phyloP scores from a whole-genome alignment of 257 asterid species.

The Coffea canephora region DNA sequence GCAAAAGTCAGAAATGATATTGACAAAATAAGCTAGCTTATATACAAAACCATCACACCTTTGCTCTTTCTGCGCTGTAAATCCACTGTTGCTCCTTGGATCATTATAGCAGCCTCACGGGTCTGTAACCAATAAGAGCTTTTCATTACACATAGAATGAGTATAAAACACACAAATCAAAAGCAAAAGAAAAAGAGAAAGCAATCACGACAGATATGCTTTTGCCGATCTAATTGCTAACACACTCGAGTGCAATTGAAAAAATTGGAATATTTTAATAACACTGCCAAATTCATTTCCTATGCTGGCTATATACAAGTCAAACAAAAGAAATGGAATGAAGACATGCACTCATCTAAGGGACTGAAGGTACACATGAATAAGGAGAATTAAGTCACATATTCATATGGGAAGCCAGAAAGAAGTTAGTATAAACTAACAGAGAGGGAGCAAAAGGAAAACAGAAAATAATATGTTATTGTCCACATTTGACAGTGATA shows the following conservation, averaged over 20 bases:
- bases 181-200: neutral
- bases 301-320: neutral
- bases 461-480: neutral
- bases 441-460: neutral
- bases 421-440: neutral
- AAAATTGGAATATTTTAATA: neutral
- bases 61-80: slow-evolving; percentile 90
- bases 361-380: neutral
- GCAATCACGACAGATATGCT: neutral
- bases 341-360: neutral
- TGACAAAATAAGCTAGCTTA: slow-evolving; percentile 1
- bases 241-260: neutral
- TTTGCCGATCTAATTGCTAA: neutral
- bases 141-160: neutral
- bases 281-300: neutral
- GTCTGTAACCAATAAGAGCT: slow-evolving; percentile 43
- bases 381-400: neutral
- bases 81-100: slow-evolving; percentile 93
- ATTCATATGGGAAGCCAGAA: neutral
- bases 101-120: slow-evolving; percentile 83
- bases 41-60: slow-evolving; percentile 40
- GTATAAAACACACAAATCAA: neutral
- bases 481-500: neutral
- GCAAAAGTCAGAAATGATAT: slow-evolving; percentile 1
- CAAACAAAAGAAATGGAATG: neutral